Conservation (phyloP, 2,329 filamentous ascomycete genomes). For the Daldinia sp. region DNA sequence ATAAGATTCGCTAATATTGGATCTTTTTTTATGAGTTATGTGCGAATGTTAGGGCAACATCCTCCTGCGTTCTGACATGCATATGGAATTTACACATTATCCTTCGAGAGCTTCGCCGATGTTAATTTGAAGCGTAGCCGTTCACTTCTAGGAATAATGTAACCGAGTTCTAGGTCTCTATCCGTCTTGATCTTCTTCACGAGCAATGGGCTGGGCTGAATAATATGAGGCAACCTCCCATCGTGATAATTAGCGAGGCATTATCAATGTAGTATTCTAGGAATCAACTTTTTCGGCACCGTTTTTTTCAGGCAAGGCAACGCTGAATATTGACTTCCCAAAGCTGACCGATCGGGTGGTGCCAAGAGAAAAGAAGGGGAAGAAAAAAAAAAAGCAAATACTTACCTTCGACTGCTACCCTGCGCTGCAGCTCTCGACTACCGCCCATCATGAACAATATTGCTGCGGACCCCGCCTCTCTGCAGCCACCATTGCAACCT, state of each 20-base stretch:
- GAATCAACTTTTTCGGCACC: background rate
- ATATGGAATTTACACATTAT: background rate
- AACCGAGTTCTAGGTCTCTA: background rate
- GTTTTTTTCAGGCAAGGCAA: background rate
- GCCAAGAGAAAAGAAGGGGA: constrained; percentile 12
- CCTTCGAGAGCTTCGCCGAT: too few relatives aligned
- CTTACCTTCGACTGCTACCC: constrained; percentile 26
- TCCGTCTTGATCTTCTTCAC: background rate
- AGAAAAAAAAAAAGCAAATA: background rate
- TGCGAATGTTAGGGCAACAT: too few relatives aligned
- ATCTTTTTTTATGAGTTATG: too few relatives aligned
- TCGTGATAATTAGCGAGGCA: background rate
- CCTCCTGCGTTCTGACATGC: background rate
- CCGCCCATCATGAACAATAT: constrained; percentile 3
- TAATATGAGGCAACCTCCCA: background rate
- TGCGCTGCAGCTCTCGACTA: constrained; percentile 7
- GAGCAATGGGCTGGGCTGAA: background rate
- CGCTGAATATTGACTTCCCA: background rate
- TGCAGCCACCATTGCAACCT: constrained; percentile 36
- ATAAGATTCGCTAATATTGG: too few relatives aligned
- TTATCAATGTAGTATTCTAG: background rate
- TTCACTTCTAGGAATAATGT: too few relatives aligned
- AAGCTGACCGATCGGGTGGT: background rate
- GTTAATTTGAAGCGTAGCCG: background rate
- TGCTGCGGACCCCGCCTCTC: constrained; percentile 37